Evolutionary conservation across 306 rosid species (phyloP).

Genomic region (Alnus glutinosa): DNA sequence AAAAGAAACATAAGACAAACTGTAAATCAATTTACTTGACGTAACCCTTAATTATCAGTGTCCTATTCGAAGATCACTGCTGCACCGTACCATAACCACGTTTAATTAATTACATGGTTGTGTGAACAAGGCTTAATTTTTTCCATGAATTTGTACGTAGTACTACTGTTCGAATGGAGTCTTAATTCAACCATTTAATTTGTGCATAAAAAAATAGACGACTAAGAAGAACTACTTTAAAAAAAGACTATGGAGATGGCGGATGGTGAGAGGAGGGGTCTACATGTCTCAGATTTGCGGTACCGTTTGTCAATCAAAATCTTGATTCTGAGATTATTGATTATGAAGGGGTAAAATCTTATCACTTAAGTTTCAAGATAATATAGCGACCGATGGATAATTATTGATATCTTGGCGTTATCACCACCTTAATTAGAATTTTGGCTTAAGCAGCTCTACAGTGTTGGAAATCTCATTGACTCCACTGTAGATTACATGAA

Average conservation of each 20-base stretch:
- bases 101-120: constrained; percentile 11
- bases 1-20: constrained; percentile 41
- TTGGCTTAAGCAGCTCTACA: neutral
- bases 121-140: constrained; percentile 24
- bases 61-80: no score
- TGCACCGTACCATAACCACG: neutral
- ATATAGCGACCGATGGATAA: constrained; percentile 16
- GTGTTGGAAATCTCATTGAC: constrained; percentile 18
- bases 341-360: constrained; percentile 45
- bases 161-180: constrained; percentile 1
- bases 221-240: neutral
- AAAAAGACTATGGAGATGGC: neutral
- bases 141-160: constrained; percentile 33
- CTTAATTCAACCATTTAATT: neutral
- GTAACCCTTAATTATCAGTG: neutral
- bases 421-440: neutral
- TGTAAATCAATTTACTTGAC: constrained; percentile 16
- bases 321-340: constrained; percentile 31
- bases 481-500: constrained; percentile 20
- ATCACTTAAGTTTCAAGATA: constrained; percentile 49
- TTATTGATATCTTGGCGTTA: constrained; percentile 22
- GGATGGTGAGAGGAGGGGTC: constrained; percentile 42
- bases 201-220: neutral
- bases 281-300: constrained; percentile 42
- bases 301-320: constrained; percentile 50